These are phyloP conservation scores for Fusarium citri DNA, from an alignment of 2,329 filamentous ascomycete genomes.

Conservation along the genomic window DNA sequence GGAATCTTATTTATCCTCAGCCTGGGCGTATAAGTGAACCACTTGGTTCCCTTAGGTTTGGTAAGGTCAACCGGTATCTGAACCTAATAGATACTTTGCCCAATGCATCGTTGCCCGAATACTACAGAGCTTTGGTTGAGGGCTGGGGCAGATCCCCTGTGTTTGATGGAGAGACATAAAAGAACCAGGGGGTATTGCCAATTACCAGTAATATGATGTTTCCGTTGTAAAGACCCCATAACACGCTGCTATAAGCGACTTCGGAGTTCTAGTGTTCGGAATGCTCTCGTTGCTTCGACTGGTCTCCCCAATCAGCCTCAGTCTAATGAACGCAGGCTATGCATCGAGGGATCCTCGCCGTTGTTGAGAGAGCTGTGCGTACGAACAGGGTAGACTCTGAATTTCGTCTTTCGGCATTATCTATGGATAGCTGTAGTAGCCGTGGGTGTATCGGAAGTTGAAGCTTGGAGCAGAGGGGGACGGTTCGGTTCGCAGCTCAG, in stretches of 20 bases:
- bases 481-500: neutral
- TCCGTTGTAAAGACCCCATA: neutral
- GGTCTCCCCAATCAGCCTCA: neutral
- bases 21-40: no score
- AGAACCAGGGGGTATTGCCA: neutral
- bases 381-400: fast-evolving
- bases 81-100: no score
- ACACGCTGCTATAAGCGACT: neutral
- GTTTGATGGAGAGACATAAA: neutral
- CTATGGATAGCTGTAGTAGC: neutral
- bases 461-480: no score
- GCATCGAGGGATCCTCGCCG: neutral
- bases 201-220: neutral
- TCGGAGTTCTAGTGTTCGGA: neutral
- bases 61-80: no score
- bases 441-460: neutral
- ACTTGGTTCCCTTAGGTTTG: no score
- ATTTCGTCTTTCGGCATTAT: neutral
- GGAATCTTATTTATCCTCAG: neutral
- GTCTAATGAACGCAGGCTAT: neutral
- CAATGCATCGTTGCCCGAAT: neutral
- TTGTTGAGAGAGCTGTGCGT: neutral
- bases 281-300: neutral
- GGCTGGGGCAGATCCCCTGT: no score
- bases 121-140: neutral